phyloP scores from a whole-genome alignment of 148 eudicot genomes.

The Arbutus unedo region DNA sequence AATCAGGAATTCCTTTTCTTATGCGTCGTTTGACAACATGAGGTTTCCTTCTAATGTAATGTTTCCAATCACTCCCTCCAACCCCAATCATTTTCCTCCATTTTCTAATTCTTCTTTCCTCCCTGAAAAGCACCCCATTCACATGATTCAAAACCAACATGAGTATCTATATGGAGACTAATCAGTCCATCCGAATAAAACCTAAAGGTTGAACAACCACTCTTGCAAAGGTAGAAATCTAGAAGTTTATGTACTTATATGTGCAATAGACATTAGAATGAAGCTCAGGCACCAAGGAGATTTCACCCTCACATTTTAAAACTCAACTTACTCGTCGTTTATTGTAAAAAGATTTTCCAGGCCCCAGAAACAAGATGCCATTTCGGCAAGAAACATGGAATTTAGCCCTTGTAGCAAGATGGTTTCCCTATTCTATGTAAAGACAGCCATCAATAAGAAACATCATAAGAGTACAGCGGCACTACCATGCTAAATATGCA shows the following conservation, averaged over 20 bases:
- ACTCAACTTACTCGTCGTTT: background rate
- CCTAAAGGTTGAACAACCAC: background rate
- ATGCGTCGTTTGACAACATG: conserved; percentile 86
- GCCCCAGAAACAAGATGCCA: background rate
- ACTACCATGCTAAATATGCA: background rate
- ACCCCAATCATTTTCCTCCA: conserved; percentile 99
- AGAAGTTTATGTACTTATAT: background rate
- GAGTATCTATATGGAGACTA: background rate
- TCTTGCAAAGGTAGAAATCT: background rate
- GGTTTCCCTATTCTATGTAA: background rate
- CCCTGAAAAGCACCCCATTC: conserved; percentile 50
- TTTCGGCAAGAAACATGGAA: background rate
- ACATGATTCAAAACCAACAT: background rate
- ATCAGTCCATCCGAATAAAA: conserved; percentile 1
- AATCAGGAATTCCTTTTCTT: conserved; percentile 97
- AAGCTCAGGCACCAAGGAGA: background rate
- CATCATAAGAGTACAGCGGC: background rate
- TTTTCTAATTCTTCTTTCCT: conserved; percentile 83
- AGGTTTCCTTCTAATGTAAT: conserved; percentile 81
- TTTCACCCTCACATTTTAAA: background rate
- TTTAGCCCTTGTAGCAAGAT: background rate
- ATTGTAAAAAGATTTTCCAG: background rate
- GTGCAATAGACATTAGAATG: background rate
- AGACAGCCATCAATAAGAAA: background rate
- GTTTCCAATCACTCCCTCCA: conserved; percentile 98